phyloP scores from a whole-genome alignment of 345 rosid species.

The Eucalyptus shirleyi region DNA sequence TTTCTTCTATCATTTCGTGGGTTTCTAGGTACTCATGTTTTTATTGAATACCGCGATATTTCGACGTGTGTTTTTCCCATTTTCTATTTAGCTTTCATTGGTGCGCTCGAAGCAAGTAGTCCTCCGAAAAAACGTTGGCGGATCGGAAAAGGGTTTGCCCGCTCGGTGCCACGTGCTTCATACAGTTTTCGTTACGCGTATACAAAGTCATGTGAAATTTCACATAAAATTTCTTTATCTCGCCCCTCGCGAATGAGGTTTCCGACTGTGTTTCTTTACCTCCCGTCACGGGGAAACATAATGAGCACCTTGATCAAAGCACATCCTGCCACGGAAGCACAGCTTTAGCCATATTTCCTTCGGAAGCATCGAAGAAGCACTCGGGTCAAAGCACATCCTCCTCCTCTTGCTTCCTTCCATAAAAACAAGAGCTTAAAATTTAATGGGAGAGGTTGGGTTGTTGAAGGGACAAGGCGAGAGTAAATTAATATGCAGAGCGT shows the following conservation, averaged over 20 bases:
- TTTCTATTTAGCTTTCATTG: not conserved
- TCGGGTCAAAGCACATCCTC: not conserved
- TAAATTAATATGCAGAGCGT: not conserved
- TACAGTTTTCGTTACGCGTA: not conserved
- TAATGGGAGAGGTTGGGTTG: not conserved
- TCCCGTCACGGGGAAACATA: not conserved
- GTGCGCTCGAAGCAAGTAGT: not conserved
- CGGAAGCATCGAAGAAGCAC: not conserved
- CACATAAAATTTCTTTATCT: too few relatives aligned
- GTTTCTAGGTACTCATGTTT: not conserved
- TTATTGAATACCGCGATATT: not conserved
- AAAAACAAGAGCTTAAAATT: not conserved
- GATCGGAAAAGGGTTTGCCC: not conserved
- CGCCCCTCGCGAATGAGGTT: not conserved
- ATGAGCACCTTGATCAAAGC: not conserved
- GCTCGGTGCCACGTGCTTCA: not conserved
- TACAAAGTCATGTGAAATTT: not conserved
- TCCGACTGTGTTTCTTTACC: not conserved
- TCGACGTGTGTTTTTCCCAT: not conserved
- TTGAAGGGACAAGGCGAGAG: not conserved
- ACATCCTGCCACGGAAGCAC: not conserved
- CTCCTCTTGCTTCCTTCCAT: not conserved
- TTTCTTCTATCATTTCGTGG: not conserved
- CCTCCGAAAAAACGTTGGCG: not conserved
- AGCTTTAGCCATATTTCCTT: not conserved